These are phyloP conservation scores for Sporodiniella umbellata DNA, from an alignment of 371 early-diverging fungal species.

Conservation along the genomic window DNA sequence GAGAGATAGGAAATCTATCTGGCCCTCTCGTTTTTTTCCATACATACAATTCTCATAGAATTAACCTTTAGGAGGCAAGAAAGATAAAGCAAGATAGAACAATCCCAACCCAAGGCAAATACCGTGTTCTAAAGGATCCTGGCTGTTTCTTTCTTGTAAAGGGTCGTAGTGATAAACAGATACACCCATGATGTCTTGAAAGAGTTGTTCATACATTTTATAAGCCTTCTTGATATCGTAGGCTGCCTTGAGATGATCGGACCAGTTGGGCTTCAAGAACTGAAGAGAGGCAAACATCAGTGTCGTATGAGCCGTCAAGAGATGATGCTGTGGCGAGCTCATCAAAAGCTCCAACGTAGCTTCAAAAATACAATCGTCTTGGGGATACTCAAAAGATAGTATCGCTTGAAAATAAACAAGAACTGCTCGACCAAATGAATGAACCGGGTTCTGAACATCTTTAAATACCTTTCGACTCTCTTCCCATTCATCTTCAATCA, in stretches of 20 bases:
- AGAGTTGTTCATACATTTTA: slow-evolving; percentile 25
- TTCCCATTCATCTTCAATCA: slow-evolving; percentile 23
- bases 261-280: slow-evolving; percentile 25
- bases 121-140: slow-evolving; percentile 14
- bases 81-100: slow-evolving; percentile 24
- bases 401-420: slow-evolving; percentile 28
- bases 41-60: too few relatives aligned
- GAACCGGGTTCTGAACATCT: slow-evolving; percentile 15
- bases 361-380: slow-evolving; percentile 2
- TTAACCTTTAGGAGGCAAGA: slow-evolving; percentile 32
- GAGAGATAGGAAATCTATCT: too few relatives aligned
- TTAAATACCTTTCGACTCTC: slow-evolving; percentile 20
- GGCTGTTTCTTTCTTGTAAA: background rate
- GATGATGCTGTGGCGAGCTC: background rate
- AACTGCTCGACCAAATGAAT: slow-evolving; percentile 29
- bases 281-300: slow-evolving; percentile 34
- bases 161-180: slow-evolving; percentile 1
- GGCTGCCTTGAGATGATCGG: slow-evolving; percentile 27
- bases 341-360: background rate
- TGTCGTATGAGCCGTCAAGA: slow-evolving; percentile 23
- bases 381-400: slow-evolving; percentile 9
- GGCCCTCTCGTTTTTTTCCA: background rate
- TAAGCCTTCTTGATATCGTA: slow-evolving; percentile 31
- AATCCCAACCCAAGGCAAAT: slow-evolving; percentile 32
- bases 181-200: slow-evolving; percentile 10